Base-by-base conservation (phyloP, 192 early-diverging fungal genomes). In the Jimgerdemannia flammicorona region DNA sequence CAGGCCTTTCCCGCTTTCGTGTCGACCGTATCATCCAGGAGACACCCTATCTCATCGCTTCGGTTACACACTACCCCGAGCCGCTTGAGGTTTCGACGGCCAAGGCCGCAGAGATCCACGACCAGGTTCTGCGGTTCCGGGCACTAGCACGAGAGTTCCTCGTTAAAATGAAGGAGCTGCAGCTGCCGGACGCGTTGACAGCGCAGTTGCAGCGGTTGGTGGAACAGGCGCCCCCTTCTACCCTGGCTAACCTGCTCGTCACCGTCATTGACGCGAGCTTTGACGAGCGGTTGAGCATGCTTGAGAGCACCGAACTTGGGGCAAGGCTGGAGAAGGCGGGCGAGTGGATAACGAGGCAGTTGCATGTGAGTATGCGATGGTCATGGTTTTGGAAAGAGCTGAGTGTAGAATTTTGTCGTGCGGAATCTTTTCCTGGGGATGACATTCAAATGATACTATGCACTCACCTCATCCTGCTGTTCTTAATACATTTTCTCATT, bases 221-320 rank as follows among this genome's bases (percentile, higher is more conserved):
- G 6, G 84, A 93, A 41, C 80, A 81, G 4, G 81, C 85, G 0
- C 73, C 86, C 40, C 81, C 89, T 4, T 85, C 86, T 3, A 81
- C 87, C 41, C 77, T 95, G 11, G 90, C 91, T 0, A 90, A 95
- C 77, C 72, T 94, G 10, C 80, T 95, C 40, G 87, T 90, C 42
- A 88, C 84, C 42, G 89, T 92, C 70, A 90, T 95, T 64, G 92
- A 95, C 70, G 80, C 89, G 3, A 86, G 86, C 3, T 78, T 87
- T 42, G 90, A 92, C 42, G 94, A 95, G 75, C 93, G 91, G 70
- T 77, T 93, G 4, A 69, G 82, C n/a, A 88, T 93, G 42, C 74
- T 94, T 7, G 80, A 88, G n/a, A 83, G 85, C 2, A 67, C 76
- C 3, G 84, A 91, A 66, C 70, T 90, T 6, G 87, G 87, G 73